Percentiles rank a stretch among this genome's conserved stretches.
Conservation (phyloP, 108 stramenopile genomes). For the Skeletonema potamos region DNA sequence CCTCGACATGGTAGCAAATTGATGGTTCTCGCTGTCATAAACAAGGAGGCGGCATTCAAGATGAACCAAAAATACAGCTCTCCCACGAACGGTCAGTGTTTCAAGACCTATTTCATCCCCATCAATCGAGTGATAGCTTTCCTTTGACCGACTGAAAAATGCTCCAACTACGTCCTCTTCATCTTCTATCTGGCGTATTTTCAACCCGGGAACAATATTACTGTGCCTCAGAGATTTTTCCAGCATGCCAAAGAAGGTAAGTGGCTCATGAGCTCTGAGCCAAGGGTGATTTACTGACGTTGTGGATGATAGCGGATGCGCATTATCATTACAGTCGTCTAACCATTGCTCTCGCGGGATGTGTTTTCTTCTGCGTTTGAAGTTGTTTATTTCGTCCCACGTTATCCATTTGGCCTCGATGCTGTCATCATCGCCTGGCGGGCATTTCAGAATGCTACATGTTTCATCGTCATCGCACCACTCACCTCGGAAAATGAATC, state of each 20-base stretch:
- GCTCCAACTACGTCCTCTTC: background rate
- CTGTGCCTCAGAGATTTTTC: background rate
- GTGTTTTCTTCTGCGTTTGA: background rate
- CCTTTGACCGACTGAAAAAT: slow-evolving; percentile 7
- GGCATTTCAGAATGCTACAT: slow-evolving; percentile 4
- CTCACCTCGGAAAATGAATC: slow-evolving; percentile 18
- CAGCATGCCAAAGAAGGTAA: slow-evolving; percentile 21
- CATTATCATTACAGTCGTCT: background rate
- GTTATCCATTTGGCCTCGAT: slow-evolving; percentile 23
- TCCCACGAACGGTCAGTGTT: background rate
- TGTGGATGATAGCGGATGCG: background rate
- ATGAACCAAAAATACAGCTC: slow-evolving; percentile 7
- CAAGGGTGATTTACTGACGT: slow-evolving; percentile 1
- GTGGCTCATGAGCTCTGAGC: slow-evolving; percentile 26
- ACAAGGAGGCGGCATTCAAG: slow-evolving; percentile 9
- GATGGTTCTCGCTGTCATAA: background rate
- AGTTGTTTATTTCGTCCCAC: slow-evolving; percentile 6
- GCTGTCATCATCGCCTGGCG: slow-evolving; percentile 12
- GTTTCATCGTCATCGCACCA: slow-evolving; percentile 10
- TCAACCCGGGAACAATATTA: slow-evolving; percentile 2
- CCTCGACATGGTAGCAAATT: background rate
- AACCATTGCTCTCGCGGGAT: slow-evolving; percentile 2
- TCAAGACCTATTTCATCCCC: too few relatives aligned
- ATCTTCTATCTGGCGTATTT: background rate
- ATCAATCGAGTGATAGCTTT: background rate